Percentiles rank a stretch among this genome's conserved stretches.
Conservation (phyloP, 2,329 filamentous ascomycete genomes). For the Exophiala oligosperma region DNA sequence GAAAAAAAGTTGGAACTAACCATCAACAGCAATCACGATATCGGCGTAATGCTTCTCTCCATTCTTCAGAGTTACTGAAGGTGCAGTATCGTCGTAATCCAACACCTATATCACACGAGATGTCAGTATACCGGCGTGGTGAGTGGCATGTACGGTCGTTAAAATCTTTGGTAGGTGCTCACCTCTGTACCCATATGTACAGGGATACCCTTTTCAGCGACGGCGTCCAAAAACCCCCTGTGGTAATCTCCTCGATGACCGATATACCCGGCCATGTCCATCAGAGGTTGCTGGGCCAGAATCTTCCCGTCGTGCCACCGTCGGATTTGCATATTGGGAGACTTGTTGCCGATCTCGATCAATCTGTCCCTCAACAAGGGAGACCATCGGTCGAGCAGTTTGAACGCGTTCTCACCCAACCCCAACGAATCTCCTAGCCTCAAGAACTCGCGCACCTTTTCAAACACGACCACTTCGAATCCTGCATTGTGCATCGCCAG, state of each 20-base stretch:
- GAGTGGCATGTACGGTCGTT: background rate
- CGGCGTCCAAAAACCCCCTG: slow-evolving; percentile 58
- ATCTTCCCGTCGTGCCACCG: slow-evolving; percentile 37
- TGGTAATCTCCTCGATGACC: slow-evolving; percentile 63
- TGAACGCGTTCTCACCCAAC: slow-evolving; percentile 31
- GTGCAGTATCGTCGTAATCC: slow-evolving; percentile 18
- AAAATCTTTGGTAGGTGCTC: background rate
- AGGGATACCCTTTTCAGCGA: slow-evolving; percentile 34
- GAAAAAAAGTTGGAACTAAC: slow-evolving; percentile 25
- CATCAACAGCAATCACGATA: slow-evolving; percentile 53
- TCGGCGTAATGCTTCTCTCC: slow-evolving; percentile 40
- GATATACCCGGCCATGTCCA: slow-evolving; percentile 53
- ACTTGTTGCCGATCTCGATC: slow-evolving; percentile 49
- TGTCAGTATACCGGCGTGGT: background rate
- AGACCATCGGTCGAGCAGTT: slow-evolving; percentile 32
- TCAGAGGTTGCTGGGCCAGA: slow-evolving; percentile 33
- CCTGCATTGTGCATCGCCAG: slow-evolving; percentile 65
- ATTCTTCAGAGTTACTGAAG: slow-evolving; percentile 20
- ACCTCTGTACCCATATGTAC: slow-evolving; percentile 41
- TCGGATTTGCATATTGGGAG: slow-evolving; percentile 35
- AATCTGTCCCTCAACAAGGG: slow-evolving; percentile 47
- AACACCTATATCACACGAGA: slow-evolving; percentile 11
- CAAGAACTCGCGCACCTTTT: slow-evolving; percentile 42
- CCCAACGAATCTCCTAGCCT: slow-evolving; percentile 45
- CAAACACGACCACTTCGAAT: slow-evolving; percentile 60